Conservation (phyloP, 2,329 filamentous ascomycete species). For the Paecilomyces dactylethromorphus region DNA sequence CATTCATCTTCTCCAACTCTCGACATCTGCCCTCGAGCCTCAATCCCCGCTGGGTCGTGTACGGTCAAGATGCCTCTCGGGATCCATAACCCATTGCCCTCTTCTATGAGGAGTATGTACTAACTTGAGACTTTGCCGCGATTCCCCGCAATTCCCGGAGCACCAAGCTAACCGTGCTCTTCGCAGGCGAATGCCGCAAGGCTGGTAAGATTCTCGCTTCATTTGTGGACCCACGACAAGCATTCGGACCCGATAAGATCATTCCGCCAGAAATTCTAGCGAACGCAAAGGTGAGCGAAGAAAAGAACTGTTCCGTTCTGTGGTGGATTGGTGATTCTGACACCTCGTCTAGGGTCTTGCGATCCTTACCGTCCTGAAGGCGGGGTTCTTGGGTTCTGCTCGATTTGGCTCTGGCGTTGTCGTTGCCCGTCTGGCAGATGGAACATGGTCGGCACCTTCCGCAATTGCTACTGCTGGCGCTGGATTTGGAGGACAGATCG, state of each 20-base stretch:
- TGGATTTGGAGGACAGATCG: conserved; percentile 46
- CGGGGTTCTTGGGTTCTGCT: conserved; percentile 45
- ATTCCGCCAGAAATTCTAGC: conserved; percentile 86
- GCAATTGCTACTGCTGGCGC: conserved; percentile 44
- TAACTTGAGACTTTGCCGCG: conserved; percentile 8
- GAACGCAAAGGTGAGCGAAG: conserved; percentile 68
- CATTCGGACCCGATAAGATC: conserved; percentile 94
- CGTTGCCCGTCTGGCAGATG: conserved; percentile 43
- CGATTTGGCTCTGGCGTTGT: conserved; percentile 45
- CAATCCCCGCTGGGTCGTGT: not conserved
- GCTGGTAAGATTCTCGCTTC: conserved; percentile 91
- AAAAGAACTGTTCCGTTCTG: conserved; percentile 6
- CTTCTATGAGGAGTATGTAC: conserved; percentile 42
- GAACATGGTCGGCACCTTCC: conserved; percentile 44
- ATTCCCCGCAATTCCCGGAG: conserved; percentile 26
- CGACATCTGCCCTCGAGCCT: conserved; percentile 3
- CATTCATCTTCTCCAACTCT: conserved; percentile 1
- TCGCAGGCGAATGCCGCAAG: conserved; percentile 89
- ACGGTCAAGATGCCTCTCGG: conserved; percentile 34
- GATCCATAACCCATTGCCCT: conserved; percentile 42
- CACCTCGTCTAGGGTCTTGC: conserved; percentile 36
- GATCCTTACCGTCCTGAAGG: conserved; percentile 44
- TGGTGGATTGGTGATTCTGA: conserved; percentile 1
- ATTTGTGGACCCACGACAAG: conserved; percentile 87
- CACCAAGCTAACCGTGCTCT: conserved; percentile 22